These are phyloP conservation scores for Arachnopeziza araneosa DNA, from an alignment of 2,329 filamentous ascomycete species.

Conservation along the genomic window DNA sequence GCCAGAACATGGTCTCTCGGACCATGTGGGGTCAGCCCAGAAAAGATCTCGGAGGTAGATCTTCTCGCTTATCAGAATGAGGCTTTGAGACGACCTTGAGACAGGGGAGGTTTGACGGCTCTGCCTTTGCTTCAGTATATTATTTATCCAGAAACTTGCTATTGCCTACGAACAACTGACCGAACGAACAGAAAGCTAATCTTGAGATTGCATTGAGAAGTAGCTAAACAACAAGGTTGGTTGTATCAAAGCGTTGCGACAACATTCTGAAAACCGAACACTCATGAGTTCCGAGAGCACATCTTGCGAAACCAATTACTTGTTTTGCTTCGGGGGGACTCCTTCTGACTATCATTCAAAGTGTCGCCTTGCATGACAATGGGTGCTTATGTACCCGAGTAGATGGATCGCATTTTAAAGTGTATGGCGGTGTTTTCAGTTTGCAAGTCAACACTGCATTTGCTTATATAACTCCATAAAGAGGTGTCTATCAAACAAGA, in stretches of 20 bases:
- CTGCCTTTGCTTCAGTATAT: background rate
- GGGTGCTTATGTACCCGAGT: too few relatives aligned
- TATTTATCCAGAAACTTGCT: background rate
- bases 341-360: too few relatives aligned
- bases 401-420: too few relatives aligned
- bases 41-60: background rate
- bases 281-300: too few relatives aligned
- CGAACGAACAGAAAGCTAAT: background rate
- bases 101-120: slow-evolving; percentile 1
- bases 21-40: background rate
- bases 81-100: background rate
- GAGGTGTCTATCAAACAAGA: too few relatives aligned
- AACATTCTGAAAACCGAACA: background rate
- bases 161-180: background rate
- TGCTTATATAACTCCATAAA: too few relatives aligned
- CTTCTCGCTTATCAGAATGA: background rate
- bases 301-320: too few relatives aligned
- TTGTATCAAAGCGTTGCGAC: background rate
- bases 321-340: too few relatives aligned
- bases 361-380: too few relatives aligned
- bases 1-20: background rate
- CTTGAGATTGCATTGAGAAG: background rate
- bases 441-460: too few relatives aligned
- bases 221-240: background rate
- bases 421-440: too few relatives aligned